Evolutionary conservation across 495 filamentous ascomycete species (phyloP), one percentile per base, ranked within the genome.

Genomic region (Penicillium riverlandense): DNA sequence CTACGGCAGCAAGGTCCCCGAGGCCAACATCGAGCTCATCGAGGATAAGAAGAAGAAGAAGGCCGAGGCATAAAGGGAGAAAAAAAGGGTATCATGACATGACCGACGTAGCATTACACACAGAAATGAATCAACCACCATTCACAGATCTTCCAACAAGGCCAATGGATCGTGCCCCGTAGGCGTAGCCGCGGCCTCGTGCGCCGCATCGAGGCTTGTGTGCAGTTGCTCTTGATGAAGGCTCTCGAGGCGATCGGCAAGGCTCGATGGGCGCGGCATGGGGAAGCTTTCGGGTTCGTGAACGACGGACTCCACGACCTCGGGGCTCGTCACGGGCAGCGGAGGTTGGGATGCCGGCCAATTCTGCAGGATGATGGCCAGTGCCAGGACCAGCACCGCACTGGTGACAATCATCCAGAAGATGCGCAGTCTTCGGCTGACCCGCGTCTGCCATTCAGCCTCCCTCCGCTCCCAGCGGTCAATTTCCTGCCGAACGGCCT

Each of bases 1-100:
- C 52, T 90, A 95, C 59, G 80, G 79, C 54, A 77, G 81, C 33
- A 71, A 80, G 43, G 83, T 97, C 39, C 90, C 92, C 6, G 87
- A 92, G 61, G 86, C 89, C 57, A 96, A 98, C 67, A 85, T 97
- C 47, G 94, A 97, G 63, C 66, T 88, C 50, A 79, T 96, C 11
- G 90, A 95, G 66, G 88, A 94, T 60, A 92, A 90, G 78, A 91
- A 91, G 76, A 91, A 90, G 76, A 71, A 71, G 74, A 59, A 44
- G 40, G 35, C 42, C 6, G 45, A 41, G 39, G 47, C 36, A 35
- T 60, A 52, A 59, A 45, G 48, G 50, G 37, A 44, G 41, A 37
- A 46, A 48, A 39, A 41, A 55, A 53, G 59, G 53, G 54, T 62
- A 59, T 61, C 51, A 58, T 53, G 54, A 59, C 52, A 53, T 51